These are phyloP conservation scores for Carallia brachiata DNA, from an alignment of 345 rosid species.

Conservation along the genomic window DNA sequence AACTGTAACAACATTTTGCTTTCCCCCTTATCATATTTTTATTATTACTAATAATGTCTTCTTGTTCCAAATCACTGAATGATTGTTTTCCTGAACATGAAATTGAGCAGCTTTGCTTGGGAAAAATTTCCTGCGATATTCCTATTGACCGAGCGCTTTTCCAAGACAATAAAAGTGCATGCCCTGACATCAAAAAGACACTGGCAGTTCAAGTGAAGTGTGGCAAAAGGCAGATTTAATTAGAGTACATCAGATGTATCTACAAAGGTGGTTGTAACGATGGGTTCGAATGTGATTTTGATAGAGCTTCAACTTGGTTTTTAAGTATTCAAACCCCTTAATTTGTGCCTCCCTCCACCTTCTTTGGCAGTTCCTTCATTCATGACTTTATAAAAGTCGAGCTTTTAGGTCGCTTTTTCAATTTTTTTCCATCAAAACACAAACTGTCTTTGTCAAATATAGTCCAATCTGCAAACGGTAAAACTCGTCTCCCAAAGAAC, in stretches of 20 bases:
- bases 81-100: background rate
- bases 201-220: conserved; percentile 75
- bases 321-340: background rate
- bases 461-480: no score
- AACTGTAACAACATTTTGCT: conserved; percentile 13
- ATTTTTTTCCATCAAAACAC: no score
- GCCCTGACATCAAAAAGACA: conserved; percentile 45
- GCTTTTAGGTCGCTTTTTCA: no score
- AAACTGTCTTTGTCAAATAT: no score
- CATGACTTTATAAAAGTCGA: background rate
- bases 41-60: background rate
- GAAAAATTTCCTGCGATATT: conserved; percentile 50
- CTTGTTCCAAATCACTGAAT: background rate
- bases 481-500: no score
- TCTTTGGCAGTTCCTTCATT: background rate
- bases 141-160: conserved; percentile 47
- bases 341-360: background rate
- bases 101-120: conserved; percentile 52
- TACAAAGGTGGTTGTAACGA: background rate
- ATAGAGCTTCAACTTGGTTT: no score
- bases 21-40: background rate
- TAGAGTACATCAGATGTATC: background rate
- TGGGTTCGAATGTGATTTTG: background rate
- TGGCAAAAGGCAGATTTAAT: conserved; percentile 12
- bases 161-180: conserved; percentile 35